Percentiles rank a stretch among this genome's conserved stretches.
phyloP scores from a whole-genome alignment of 768 basidiomycete genomes.

The Macrolepiota dolichaula region DNA sequence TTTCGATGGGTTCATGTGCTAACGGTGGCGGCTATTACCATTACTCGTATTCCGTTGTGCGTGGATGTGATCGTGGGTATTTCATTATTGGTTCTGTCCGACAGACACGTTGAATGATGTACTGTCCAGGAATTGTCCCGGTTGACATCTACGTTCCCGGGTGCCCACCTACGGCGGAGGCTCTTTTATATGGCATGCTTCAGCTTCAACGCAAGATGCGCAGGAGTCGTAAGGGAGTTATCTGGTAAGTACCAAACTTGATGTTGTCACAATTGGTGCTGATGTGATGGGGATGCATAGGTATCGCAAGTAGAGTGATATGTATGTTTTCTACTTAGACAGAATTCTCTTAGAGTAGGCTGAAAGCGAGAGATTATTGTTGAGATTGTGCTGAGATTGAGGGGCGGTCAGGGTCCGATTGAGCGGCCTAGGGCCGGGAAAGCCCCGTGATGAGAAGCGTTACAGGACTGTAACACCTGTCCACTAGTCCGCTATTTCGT shows the following conservation, averaged over 20 bases:
- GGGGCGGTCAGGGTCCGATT: conserved; percentile 5
- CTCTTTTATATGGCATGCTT: conserved; percentile 93
- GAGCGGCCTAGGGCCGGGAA: conserved; percentile 2
- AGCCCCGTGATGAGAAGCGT: conserved; percentile 7
- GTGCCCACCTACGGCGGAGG: conserved; percentile 94
- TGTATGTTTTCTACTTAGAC: not conserved
- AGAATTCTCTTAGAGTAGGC: not conserved
- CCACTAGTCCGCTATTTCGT: not conserved
- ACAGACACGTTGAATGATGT: conserved; percentile 12
- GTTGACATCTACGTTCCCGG: conserved; percentile 99
- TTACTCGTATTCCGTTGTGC: conserved; percentile 98
- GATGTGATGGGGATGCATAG: conserved; percentile 21
- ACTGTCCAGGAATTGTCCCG: conserved; percentile 78
- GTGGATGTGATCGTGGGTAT: conserved; percentile 89
- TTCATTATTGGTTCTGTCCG: not conserved
- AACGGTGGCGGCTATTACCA: conserved; percentile 98
- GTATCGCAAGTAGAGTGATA: conserved; percentile 50
- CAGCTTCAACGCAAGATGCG: conserved; percentile 97
- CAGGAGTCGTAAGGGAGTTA: conserved; percentile 77
- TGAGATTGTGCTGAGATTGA: not conserved
- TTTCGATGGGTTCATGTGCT: conserved; percentile 99
- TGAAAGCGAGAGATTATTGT: not conserved
- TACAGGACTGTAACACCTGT: conserved; percentile 5
- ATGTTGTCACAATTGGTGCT: not conserved
- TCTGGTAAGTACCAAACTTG: conserved; percentile 57